Evolutionary conservation across 495 filamentous ascomycete genomes (phyloP).

Genomic region (Aspergillus haitiensis): DNA sequence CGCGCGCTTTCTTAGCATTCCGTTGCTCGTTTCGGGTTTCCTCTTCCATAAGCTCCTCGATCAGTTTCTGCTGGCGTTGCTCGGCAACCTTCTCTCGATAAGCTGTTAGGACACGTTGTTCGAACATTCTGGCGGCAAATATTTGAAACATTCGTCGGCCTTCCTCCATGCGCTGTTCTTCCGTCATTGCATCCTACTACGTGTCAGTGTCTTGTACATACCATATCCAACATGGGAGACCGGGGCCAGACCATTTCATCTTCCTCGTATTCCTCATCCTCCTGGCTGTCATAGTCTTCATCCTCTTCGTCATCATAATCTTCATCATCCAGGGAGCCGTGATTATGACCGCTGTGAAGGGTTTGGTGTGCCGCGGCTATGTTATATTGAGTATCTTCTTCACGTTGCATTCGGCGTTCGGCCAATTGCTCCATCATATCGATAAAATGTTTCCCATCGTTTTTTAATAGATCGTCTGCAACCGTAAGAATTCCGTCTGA

Average conservation of each 20-base stretch:
- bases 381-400: constrained; percentile 80
- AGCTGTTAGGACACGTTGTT: constrained; percentile 93
- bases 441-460: constrained; percentile 99
- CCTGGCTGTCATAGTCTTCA: constrained; percentile 85
- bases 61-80: constrained; percentile 86
- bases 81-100: constrained; percentile 94
- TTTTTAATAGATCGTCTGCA: constrained; percentile 96
- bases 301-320: constrained; percentile 78
- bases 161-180: constrained; percentile 98
- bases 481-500: constrained; percentile 97
- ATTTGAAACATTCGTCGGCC: constrained; percentile 99
- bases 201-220: constrained; percentile 30
- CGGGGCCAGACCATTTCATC: constrained; percentile 68
- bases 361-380: constrained; percentile 58
- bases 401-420: constrained; percentile 93
- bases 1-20: constrained; percentile 89
- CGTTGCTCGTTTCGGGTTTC: constrained; percentile 68
- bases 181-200: constrained; percentile 86
- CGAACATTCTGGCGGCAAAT: constrained; percentile 98
- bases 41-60: constrained; percentile 90
- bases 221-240: constrained; percentile 11
- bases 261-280: constrained; percentile 82
- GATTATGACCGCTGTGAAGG: constrained; percentile 62
- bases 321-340: constrained; percentile 69
- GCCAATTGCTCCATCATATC: constrained; percentile 99